Base-by-base conservation (phyloP, 805 yeast genomes). In the Yarrowia keelungensis region DNA sequence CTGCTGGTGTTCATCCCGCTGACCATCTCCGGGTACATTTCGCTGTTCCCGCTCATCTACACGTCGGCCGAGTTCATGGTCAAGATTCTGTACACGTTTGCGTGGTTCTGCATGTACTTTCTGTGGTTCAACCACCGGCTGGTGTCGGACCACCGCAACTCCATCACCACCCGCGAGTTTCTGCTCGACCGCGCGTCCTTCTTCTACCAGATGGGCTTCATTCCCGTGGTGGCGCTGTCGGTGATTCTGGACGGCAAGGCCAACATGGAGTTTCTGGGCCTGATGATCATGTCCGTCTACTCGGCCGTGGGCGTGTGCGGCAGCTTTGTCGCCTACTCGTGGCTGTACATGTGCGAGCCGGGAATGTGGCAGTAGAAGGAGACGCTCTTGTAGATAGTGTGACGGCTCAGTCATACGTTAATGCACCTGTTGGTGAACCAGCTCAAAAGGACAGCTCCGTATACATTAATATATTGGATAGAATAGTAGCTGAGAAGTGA, bases 321-420 rank as follows among this genome's bases (percentile, higher is more conserved):
- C 54, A 86, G 97, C 62, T 95, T 97, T 97, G 84, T 89, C 71
- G 95, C 96, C 8, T 85, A 92, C 72, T 87, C 90, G 70, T 93
- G 97, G 97, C 79, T 90, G 67, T 93, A 91, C 75, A 91, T 92
- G 76, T 87, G 91, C 68, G 93, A 90, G 75, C 97, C 92, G 36
- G 74, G 70, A 12, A 47, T 74, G 43, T 74, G 75, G 74, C 47
- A 41, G 47, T 54, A 22, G 12, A 15, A n/a, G 5, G 32, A 26
- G 7, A 26, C 7, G 7, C 32, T 5, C 32, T 26, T 26, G 32
- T 26, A 26, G 32, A 26, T 26, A 26, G 32, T 26, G 32, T 26
- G 32, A 26, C 32, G 32, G 7, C 32, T 5, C 32, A 26, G 32
- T 26, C 32, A 26, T 26, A 26, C 32, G 32, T 26, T 26, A 26